Evolutionary conservation across 805 yeast genomes (phyloP), one percentile per base, ranked within the genome.

Genomic region (Brettanomyces anomalus): DNA sequence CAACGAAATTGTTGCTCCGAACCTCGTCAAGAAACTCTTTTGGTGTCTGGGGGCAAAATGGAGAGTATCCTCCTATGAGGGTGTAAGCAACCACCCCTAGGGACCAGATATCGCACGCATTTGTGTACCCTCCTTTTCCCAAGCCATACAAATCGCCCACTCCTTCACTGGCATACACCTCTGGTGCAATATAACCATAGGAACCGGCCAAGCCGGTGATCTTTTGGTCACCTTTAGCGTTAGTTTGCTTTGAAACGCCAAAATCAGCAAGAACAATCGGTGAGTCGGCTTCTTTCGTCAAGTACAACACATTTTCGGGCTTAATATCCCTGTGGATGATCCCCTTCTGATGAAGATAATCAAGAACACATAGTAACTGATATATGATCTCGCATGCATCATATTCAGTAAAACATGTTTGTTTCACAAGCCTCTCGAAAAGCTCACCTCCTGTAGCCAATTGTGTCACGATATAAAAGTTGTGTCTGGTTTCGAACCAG

Each of bases 161-260:
- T 30, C 67, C 67, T 33, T 71, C 68, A 14, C 84, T 79, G 35
- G 79, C 65, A 33, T 90, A 72, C 6, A 90, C 88, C 57, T 90
- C 98, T 0, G 98, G 98, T 0, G 97, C 97, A 30, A 95, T 96
- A 60, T 90, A 90, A 2, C 98, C 97, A 62, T 86, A 80, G 1
- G 96, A 85, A 1, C 97, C 97, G 0, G 65, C 65, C 33, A 60
- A 56, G 19, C 64, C 64, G 2, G 62, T 57, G 30, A 60, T 42
- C 32, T 56, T 57, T 38, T 55, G 60, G 34, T 46, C 42, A 5
- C 38, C 33, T 19, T 39, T 30, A 14, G 45, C 26, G 33, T 46
- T 49, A 16, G 90, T 66, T 52, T 76, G 73, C 60, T 86, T 86
- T 30, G 97, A 96, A 48, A 90, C 93, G 40, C 98, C 98, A 62